Evolutionary conservation across 129 eudicot genomes (phyloP), one percentile per base, ranked within the genome.

Genomic region (Smallanthus sonchifolius): DNA sequence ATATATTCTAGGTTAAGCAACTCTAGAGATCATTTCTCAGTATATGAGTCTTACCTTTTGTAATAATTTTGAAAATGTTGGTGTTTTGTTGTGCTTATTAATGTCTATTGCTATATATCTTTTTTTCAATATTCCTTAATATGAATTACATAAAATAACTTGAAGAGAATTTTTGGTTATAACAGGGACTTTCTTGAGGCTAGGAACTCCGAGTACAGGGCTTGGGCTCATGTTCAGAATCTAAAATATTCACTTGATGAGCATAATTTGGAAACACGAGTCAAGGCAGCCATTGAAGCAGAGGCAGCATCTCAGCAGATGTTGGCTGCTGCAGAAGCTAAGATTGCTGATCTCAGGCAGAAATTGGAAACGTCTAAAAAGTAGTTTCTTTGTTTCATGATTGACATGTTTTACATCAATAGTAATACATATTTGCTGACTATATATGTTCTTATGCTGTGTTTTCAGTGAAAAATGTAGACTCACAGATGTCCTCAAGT

Each of bases 271-370:
- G 98, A 93, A 82, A 77, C 79, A 69, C 92, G 90, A 13, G 98
- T 93, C 62, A 93, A 93, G 69, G 65, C 85, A 34, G 95, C 92
- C 16, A 90, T 93, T 82, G 97, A 90, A 86, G 97, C 95, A 19
- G 98, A 93, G 84, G 91, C 98, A 11, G 74, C 75, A 72, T 82
- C 98, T 62, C 97, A 93, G 76, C 97, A 84, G 69, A 83, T 84
- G 81, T 78, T 93, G 79, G 98, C 95, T 69, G 92, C 98, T 42
- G 89, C 92, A 49, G 98, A 93, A 84, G 97, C 98, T 60, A 89
- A 87, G 81, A 93, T 93, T 73, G 96, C 98, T 54, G 91, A 90
- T 35, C 77, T 90, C 70, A 84, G 98, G 73, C 92, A 80, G 83
- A 90, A 83, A 66, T 78, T 80, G 75, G 95, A 90, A 73, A 74